Percentiles rank a stretch among this genome's conserved stretches.
phyloP scores from a whole-genome alignment of 2,329 filamentous ascomycete species.

The Cladophialophora bantiana region DNA sequence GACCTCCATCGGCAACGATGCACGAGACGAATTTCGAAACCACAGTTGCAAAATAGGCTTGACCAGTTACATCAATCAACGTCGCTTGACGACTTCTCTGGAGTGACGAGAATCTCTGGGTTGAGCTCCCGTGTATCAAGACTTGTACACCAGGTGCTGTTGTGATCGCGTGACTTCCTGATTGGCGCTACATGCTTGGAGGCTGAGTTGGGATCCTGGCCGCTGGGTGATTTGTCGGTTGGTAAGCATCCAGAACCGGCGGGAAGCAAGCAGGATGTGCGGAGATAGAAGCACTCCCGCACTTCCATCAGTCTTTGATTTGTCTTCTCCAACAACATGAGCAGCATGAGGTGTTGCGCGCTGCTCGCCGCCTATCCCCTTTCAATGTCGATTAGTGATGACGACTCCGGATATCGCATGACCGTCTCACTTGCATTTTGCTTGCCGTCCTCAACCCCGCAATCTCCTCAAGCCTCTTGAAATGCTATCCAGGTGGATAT shows the following conservation, averaged over 20 bases:
- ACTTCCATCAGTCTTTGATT: not conserved
- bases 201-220: not conserved
- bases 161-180: not conserved
- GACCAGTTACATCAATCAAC: not conserved
- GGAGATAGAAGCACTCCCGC: not conserved
- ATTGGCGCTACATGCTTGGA: not conserved
- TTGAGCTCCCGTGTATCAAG: not conserved
- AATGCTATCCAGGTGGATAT: constrained; percentile 32
- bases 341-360: not conserved
- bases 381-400: constrained; percentile 7
- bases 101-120: not conserved
- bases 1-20: not conserved
- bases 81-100: not conserved
- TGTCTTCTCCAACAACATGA: not conserved
- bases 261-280: not conserved
- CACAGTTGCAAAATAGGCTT: not conserved
- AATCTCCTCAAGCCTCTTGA: constrained; percentile 25
- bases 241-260: not conserved
- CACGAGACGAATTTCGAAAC: not conserved
- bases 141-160: not conserved
- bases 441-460: constrained; percentile 25
- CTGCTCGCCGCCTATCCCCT: not conserved
- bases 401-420: not conserved
- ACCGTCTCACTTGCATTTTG: constrained; percentile 1
- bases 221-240: not conserved